Percentiles rank a stretch among this genome's conserved stretches.
phyloP scores from a whole-genome alignment of 495 filamentous ascomycete species.

The Neurospora sp. region DNA sequence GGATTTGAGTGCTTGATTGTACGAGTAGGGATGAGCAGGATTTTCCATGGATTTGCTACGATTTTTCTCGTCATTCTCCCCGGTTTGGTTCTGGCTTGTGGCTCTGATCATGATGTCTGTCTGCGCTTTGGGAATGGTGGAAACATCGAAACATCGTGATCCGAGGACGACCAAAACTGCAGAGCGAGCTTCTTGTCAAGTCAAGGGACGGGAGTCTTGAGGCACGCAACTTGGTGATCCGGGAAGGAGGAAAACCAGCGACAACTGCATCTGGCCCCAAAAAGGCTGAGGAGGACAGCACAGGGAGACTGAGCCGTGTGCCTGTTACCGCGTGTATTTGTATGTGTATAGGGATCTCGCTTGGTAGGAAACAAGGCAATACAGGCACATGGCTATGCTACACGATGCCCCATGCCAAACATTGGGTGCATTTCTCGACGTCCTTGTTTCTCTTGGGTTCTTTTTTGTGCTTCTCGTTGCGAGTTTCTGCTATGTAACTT shows the following conservation, averaged over 20 bases:
- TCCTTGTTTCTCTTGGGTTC: background rate
- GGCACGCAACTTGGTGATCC: background rate
- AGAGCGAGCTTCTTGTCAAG: background rate
- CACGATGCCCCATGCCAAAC: background rate
- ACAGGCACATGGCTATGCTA: background rate
- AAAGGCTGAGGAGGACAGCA: background rate
- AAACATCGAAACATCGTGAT: background rate
- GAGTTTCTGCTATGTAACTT: background rate
- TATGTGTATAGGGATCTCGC: background rate
- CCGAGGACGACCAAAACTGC: background rate
- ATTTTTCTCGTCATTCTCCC: background rate
- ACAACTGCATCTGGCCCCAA: no score
- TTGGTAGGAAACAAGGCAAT: background rate
- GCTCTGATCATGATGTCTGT: background rate
- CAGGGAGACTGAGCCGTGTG: background rate
- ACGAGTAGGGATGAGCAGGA: background rate
- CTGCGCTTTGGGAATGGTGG: background rate
- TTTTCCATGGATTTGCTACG: background rate
- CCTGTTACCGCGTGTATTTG: background rate
- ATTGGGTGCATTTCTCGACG: background rate
- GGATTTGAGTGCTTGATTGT: background rate
- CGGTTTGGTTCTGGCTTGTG: background rate
- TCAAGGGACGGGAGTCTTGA: background rate
- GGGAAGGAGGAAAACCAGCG: background rate
- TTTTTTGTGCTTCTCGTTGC: background rate